Conservation (phyloP, 2,329 filamentous ascomycete species). For the Aspergillus calidoustus region DNA sequence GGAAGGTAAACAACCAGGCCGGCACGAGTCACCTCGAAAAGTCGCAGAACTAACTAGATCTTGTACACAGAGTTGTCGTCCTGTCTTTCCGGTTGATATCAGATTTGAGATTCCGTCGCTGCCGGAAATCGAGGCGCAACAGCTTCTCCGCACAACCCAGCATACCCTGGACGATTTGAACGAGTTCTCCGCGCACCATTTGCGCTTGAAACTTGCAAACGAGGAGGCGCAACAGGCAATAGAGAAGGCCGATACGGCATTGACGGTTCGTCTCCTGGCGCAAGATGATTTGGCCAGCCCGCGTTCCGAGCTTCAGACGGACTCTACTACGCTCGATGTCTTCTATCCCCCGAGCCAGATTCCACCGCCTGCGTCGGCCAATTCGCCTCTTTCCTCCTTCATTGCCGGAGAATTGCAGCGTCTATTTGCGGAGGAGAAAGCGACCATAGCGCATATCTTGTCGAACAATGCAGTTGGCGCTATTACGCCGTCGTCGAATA, state of each 20-base stretch:
- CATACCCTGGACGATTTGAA: conserved; percentile 84
- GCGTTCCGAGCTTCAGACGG: conserved; percentile 68
- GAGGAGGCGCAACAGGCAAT: conserved; percentile 20
- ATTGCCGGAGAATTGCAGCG: conserved; percentile 77
- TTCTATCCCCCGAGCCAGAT: conserved; percentile 73
- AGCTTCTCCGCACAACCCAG: conserved; percentile 79
- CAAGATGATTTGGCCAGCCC: conserved; percentile 52
- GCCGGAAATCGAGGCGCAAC: conserved; percentile 68
- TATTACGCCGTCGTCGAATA: conserved; percentile 26
- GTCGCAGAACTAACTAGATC: conserved; percentile 1
- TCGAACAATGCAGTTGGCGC: conserved; percentile 52
- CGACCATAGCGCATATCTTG: conserved; percentile 77
- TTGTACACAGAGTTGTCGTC: conserved; percentile 72
- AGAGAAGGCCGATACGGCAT: conserved; percentile 55
- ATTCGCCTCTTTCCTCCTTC: conserved; percentile 75
- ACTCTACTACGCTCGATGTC: conserved; percentile 74
- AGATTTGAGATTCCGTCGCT: conserved; percentile 72
- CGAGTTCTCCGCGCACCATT: conserved; percentile 81
- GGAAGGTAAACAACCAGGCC: conserved; percentile 65
- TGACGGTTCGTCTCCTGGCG: conserved; percentile 72
- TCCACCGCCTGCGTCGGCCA: conserved; percentile 68
- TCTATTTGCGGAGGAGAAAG: conserved; percentile 85
- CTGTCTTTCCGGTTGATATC: conserved; percentile 85
- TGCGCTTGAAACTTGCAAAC: conserved; percentile 69
- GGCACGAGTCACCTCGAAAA: background rate